phyloP scores from a whole-genome alignment of 805 yeast species.

The Ogataea minuta region DNA sequence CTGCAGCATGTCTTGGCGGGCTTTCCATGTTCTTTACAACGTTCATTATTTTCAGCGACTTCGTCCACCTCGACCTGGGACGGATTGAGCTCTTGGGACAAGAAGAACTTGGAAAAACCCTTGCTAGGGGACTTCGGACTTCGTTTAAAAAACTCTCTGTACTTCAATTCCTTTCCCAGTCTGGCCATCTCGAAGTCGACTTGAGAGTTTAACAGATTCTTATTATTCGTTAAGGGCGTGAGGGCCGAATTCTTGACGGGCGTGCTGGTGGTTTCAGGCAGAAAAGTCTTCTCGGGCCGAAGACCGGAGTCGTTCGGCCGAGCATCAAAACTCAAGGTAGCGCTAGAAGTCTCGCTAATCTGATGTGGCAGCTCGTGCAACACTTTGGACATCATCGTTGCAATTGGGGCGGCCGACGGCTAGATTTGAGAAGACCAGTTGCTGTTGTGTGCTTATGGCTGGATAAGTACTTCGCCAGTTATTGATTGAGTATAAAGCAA shows the following conservation, averaged over 20 bases:
- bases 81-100: conserved; percentile 60
- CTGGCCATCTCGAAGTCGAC: conserved; percentile 40
- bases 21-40: conserved; percentile 1
- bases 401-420: too few relatives aligned
- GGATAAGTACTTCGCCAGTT: too few relatives aligned
- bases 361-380: neutral
- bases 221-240: too few relatives aligned
- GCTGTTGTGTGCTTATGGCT: too few relatives aligned
- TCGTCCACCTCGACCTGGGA: conserved; percentile 11
- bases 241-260: conserved; percentile 1
- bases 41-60: conserved; percentile 8
- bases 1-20: conserved; percentile 1
- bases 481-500: too few relatives aligned
- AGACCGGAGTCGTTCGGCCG: neutral
- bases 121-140: conserved; percentile 43
- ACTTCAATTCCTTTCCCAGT: conserved; percentile 51
- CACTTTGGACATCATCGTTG: conserved; percentile 3
- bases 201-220: too few relatives aligned
- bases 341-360: conserved; percentile 2
- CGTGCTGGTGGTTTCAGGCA: conserved; percentile 6
- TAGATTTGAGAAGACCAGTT: too few relatives aligned
- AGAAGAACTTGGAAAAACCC: conserved; percentile 50
- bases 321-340: conserved; percentile 4
- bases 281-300: conserved; percentile 7
- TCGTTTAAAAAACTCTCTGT: conserved; percentile 48